A percentile compares a stretch with the other conserved stretches of the same genome.
These are phyloP conservation scores for Avena insularis DNA, from an alignment of 176 grass and related monocot species.

Conservation along the genomic window DNA sequence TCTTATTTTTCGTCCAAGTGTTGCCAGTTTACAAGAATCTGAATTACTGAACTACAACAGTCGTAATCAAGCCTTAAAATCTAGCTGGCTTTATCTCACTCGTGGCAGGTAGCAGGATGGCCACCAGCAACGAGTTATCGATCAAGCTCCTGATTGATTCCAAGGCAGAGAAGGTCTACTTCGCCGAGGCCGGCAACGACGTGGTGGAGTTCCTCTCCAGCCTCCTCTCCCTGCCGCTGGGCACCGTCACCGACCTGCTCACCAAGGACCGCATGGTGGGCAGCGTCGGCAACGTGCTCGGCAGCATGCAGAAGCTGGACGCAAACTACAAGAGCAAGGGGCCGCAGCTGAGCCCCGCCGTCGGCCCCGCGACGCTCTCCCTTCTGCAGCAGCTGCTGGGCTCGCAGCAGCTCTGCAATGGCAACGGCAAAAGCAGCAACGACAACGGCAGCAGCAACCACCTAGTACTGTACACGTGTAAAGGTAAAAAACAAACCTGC, in stretches of 20 bases:
- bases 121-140: conserved; percentile 1
- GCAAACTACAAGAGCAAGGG: conserved; percentile 22
- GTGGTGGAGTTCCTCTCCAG: conserved; percentile 22
- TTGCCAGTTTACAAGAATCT: not conserved
- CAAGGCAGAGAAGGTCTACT: conserved; percentile 40
- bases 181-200: conserved; percentile 37
- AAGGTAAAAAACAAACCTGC: not conserved
- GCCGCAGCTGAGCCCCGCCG: not conserved
- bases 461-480: not conserved
- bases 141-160: conserved; percentile 41
- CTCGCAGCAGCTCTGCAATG: not conserved
- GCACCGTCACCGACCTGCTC: conserved; percentile 22
- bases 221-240: conserved; percentile 41
- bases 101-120: conserved; percentile 10
- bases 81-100: not conserved
- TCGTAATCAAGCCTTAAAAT: not conserved
- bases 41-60: not conserved
- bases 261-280: conserved; percentile 48
- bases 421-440: not conserved
- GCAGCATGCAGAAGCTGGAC: conserved; percentile 33
- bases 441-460: not conserved
- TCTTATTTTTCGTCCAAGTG: not conserved
- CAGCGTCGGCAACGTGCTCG: conserved; percentile 37
- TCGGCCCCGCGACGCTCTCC: not conserved
- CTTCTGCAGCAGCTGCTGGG: conserved; percentile 15